Conservation (phyloP, 1,284 basidiomycete species). For the Apiotrichum porosum region DNA sequence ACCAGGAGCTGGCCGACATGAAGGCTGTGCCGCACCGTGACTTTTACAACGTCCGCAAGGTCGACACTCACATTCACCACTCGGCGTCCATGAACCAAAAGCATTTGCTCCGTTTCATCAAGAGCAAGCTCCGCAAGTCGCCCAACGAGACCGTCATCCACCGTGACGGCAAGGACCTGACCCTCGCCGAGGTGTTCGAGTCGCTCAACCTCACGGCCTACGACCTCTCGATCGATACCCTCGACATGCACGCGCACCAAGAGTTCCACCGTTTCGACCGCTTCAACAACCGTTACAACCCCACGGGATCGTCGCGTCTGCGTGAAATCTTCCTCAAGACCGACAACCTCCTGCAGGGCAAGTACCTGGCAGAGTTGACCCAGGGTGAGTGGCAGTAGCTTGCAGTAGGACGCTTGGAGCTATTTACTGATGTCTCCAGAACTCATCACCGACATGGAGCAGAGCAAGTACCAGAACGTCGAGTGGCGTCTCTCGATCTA, state of each 20-base stretch:
- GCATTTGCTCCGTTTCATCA: slow-evolving; percentile 98
- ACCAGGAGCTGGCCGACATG: slow-evolving; percentile 92
- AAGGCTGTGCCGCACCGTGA: slow-evolving; percentile 71
- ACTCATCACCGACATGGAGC: slow-evolving; percentile 91
- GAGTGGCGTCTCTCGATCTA: slow-evolving; percentile 98
- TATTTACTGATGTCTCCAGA: slow-evolving; percentile 56
- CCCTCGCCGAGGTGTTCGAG: slow-evolving; percentile 89
- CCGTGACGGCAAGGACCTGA: slow-evolving; percentile 84
- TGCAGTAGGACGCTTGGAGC: neutral
- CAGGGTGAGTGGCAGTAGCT: too few relatives aligned
- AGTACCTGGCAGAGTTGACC: slow-evolving; percentile 92
- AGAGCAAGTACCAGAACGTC: slow-evolving; percentile 97
- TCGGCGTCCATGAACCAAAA: slow-evolving; percentile 99
- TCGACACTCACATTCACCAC: slow-evolving; percentile 98
- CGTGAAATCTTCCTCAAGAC: slow-evolving; percentile 99
- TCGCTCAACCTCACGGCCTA: slow-evolving; percentile 94
- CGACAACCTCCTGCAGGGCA: slow-evolving; percentile 86
- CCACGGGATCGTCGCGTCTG: slow-evolving; percentile 77
- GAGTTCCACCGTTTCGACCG: slow-evolving; percentile 96
- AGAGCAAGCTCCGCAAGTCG: slow-evolving; percentile 67
- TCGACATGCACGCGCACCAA: slow-evolving; percentile 99
- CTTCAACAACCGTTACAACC: slow-evolving; percentile 62
- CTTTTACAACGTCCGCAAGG: slow-evolving; percentile 97
- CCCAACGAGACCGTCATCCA: slow-evolving; percentile 85
- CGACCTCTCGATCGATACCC: slow-evolving; percentile 95